These are phyloP conservation scores for Rhypophila decipiens DNA, from an alignment of 495 filamentous ascomycete genomes.

Conservation along the genomic window DNA sequence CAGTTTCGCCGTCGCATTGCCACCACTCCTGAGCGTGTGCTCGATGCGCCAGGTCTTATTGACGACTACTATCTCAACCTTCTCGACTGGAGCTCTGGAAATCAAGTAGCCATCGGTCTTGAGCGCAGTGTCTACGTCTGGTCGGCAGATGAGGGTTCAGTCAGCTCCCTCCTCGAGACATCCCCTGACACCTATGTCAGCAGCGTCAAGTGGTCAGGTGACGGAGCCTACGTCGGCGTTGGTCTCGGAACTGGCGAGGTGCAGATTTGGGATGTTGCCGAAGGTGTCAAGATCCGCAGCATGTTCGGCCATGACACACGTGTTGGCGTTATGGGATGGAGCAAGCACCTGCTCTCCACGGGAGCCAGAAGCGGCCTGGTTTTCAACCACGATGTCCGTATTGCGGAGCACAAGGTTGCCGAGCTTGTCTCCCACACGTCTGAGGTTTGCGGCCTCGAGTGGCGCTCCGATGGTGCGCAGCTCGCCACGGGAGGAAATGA, in stretches of 20 bases:
- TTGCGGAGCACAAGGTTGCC: conserved; percentile 95
- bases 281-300: conserved; percentile 88
- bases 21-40: conserved; percentile 90
- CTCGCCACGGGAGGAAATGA: conserved; percentile 97
- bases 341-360: conserved; percentile 92
- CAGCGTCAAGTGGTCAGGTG: conserved; percentile 97
- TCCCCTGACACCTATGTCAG: conserved; percentile 89
- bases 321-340: conserved; percentile 97
- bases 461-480: conserved; percentile 92
- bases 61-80: conserved; percentile 99
- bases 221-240: conserved; percentile 93
- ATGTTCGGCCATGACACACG: conserved; percentile 97
- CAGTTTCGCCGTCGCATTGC: conserved; percentile 87
- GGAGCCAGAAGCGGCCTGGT: conserved; percentile 92
- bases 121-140: conserved; percentile 97
- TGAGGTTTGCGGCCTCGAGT: conserved; percentile 96
- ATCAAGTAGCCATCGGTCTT: conserved; percentile 96
- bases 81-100: conserved; percentile 93
- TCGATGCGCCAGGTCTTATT: conserved; percentile 93
- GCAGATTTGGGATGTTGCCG: conserved; percentile 98
- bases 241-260: conserved; percentile 93
- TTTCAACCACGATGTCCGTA: conserved; percentile 97
- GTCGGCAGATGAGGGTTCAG: conserved; percentile 91
- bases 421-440: conserved; percentile 95
- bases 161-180: conserved; percentile 80